Base-by-base conservation (phyloP, 345 rosid species). In the Litchi chinensis region DNA sequence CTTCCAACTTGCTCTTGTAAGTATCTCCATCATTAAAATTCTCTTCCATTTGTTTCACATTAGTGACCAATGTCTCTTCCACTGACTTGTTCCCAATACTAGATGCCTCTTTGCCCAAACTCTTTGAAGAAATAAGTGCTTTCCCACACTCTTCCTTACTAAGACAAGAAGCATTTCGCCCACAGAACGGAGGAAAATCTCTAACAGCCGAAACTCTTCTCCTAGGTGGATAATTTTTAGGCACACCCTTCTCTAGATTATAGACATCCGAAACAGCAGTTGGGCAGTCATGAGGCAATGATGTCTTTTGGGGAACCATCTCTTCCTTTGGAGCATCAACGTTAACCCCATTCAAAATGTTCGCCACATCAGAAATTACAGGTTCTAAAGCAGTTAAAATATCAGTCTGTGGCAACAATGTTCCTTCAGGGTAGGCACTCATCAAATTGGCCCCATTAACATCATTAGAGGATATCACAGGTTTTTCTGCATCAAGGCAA, bases 131-230 rank as follows among this genome's bases (percentile, higher is more conserved):
- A 68, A 78, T 43, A 74, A 66, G 32, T 65, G 63, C 76, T 64
- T 78, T 28, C 18, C 12, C 18, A 67, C 56, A 8, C 74, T 44
- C 82, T 68, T 76, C 85, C 68, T 73, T 73, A 15, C 32, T 10
- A 76, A 65, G 60, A 70, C 40, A 12, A 15, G 74, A 69, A 83
- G 89, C 82, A 50, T 83, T 90, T 77, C 83, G 77, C 79, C 93
- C 90, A 68, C 87, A 87, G 39, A 67, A 48, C 12, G 85, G 88
- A 75, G 97, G 91, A 73, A 88, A 93, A 77, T 86, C 86, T 81
- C 93, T 85, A 16, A 83, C 68, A 48, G 88, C 90, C 0, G 84
- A 78, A 76, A 87, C 80, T 62, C 70, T 87, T 87, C 91, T 88
- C 74, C 84, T 82, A 10, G 88, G 84, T 65, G 84, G 89, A 78